A percentile compares a stretch with the other conserved stretches of the same genome.
These are phyloP conservation scores for Pseudogymnoascus sp. DNA, from an alignment of 2,329 filamentous ascomycete genomes.

Conservation along the genomic window DNA sequence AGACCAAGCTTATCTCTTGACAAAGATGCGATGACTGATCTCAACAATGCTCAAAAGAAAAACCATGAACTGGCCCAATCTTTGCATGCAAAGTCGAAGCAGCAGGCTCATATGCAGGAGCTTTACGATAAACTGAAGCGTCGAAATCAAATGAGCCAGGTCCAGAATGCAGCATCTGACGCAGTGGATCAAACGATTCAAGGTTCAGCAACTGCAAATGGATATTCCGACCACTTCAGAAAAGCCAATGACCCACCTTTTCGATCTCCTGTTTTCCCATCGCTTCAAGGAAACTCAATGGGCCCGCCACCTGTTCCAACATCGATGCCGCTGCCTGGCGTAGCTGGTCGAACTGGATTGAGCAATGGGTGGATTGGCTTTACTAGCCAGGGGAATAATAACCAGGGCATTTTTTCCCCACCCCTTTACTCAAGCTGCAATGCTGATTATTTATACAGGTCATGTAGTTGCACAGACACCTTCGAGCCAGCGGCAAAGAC, in stretches of 20 bases:
- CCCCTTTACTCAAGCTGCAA: neutral
- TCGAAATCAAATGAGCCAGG: conserved; percentile 47
- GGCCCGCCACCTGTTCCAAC: neutral
- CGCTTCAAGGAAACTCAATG: neutral
- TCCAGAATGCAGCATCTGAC: conserved; percentile 49
- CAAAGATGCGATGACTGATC: conserved; percentile 39
- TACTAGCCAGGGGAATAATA: neutral
- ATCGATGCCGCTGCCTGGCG: neutral
- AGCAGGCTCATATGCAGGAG: conserved; percentile 62
- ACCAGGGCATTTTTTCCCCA: neutral
- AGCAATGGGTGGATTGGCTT: conserved; percentile 5
- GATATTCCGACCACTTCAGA: conserved; percentile 23
- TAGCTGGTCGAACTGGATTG: neutral
- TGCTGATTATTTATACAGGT: conserved; percentile 18
- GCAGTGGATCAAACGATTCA: conserved; percentile 40
- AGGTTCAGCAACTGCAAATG: conserved; percentile 24
- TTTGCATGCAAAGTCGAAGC: conserved; percentile 64
- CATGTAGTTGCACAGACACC: conserved; percentile 25
- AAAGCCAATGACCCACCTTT: conserved; percentile 11
- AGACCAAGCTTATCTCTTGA: neutral
- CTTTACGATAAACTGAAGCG: conserved; percentile 56
- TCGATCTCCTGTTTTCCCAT: neutral
- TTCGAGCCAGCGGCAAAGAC: conserved; percentile 29
- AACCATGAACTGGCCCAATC: conserved; percentile 64
- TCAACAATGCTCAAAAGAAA: conserved; percentile 59